Percentiles rank a stretch among this genome's conserved stretches.
Evolutionary conservation across 306 rosid genomes (phyloP).

Genomic region (Trifolium repens): DNA sequence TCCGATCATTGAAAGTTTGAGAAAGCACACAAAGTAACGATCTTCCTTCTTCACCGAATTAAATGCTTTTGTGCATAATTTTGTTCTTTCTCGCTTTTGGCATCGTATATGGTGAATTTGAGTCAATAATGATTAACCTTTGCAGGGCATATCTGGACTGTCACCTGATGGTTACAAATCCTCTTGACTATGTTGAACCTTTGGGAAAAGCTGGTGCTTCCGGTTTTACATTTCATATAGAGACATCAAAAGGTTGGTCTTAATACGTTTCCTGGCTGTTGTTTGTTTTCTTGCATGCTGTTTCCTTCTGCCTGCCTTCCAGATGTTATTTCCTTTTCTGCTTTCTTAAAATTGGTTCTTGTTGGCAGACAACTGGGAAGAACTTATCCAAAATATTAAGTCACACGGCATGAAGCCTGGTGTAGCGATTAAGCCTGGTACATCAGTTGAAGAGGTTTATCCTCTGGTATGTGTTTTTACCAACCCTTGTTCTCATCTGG

Average conservation of each 20-base stretch:
- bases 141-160: slow-evolving; percentile 94
- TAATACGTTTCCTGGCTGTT: slow-evolving; percentile 8
- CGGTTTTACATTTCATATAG: slow-evolving; percentile 92
- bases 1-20: slow-evolving; percentile 90
- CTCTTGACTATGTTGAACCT: slow-evolving; percentile 87
- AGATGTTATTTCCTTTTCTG: slow-evolving; percentile 15
- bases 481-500: not conserved
- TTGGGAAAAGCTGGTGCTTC: slow-evolving; percentile 93
- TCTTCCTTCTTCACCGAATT: slow-evolving; percentile 28
- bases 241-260: slow-evolving; percentile 75
- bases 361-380: slow-evolving; percentile 83
- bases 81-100: not conserved
- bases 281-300: slow-evolving; percentile 5
- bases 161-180: slow-evolving; percentile 97
- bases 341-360: slow-evolving; percentile 28
- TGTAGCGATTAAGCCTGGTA: slow-evolving; percentile 82
- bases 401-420: slow-evolving; percentile 82
- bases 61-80: not conserved
- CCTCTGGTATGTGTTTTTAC: slow-evolving; percentile 67
- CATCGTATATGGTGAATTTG: slow-evolving; percentile 25
- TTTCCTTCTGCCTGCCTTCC: slow-evolving; percentile 10
- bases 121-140: slow-evolving; percentile 11
- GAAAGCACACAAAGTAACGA: slow-evolving; percentile 85
- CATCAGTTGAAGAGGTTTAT: slow-evolving; percentile 81
- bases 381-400: slow-evolving; percentile 67